A percentile compares a stretch with the other conserved stretches of the same genome.
These are phyloP conservation scores for Cytospora schulzeri DNA, from an alignment of 2,329 filamentous ascomycete species.

Conservation along the genomic window DNA sequence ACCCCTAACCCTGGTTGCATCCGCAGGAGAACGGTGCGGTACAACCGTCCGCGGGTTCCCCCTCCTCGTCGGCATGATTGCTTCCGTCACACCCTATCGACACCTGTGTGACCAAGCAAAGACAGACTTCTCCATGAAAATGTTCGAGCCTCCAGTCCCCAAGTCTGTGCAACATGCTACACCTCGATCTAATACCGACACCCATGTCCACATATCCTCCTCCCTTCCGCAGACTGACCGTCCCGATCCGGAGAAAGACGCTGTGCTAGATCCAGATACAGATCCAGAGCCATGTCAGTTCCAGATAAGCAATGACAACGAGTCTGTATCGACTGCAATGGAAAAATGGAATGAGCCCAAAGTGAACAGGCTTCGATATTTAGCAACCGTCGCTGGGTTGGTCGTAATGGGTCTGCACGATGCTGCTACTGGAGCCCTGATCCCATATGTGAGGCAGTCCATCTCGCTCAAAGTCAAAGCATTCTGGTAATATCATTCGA, in stretches of 20 bases:
- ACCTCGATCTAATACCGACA: not conserved
- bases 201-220: not conserved
- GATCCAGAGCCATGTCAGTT: not conserved
- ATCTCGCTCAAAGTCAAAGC: not conserved
- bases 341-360: slow-evolving; percentile 6
- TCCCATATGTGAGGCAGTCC: slow-evolving; percentile 13
- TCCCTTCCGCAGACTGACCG: not conserved
- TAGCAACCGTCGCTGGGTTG: not conserved
- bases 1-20: not conserved
- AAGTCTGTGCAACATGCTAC: not conserved
- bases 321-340: not conserved
- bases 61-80: not conserved
- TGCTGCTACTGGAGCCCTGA: slow-evolving; percentile 4
- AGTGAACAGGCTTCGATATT: slow-evolving; percentile 2
- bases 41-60: not conserved
- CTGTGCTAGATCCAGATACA: not conserved
- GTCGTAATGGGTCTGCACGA: slow-evolving; percentile 11
- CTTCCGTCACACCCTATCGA: not conserved
- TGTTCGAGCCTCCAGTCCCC: not conserved
- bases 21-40: not conserved
- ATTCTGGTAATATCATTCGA: not conserved
- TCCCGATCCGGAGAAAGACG: not conserved
- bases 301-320: not conserved
- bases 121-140: not conserved
- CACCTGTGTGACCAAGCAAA: not conserved